Base-by-base conservation (phyloP, 2,329 filamentous ascomycete species). In the Aspergillus calidoustus region DNA sequence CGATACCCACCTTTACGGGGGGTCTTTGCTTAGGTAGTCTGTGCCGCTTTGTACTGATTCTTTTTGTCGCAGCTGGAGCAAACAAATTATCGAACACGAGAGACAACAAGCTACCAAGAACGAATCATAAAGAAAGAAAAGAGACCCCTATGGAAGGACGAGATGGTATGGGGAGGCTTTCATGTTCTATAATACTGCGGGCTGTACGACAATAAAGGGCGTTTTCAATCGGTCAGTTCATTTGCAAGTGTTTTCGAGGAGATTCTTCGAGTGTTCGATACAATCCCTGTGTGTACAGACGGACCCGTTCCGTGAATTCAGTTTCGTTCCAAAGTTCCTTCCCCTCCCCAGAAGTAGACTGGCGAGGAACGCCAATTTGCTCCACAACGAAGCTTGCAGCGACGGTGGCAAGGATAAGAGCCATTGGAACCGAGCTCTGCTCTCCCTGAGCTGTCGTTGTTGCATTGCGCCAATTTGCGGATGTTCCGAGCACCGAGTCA, bases 341-440 rank as follows among this genome's bases (percentile, higher is more conserved):
- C 44, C 72, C 77, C 57, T 72, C 67, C 6, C 64, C 68, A 61
- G 70, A 58, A 47, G 60, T 64, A 53, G 73, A 72, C 23, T 79
- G 69, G 22, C 61, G 64, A 19, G 94, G 94, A 75, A 96, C 86
- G 0, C 95, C 94, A 56, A 96, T 88, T 76, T 99, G 95, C 78
- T 99, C 93, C 70, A 99, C 96, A 17, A 92, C 92, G 76, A 97
- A 95, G 71, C 93, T 93, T 7, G 95, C 94, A 2, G 92, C 90
- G 6, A 98, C 84, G 50, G 87, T 90, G 4, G 89, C 95, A 87
- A 90, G 94, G 0, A 86, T 82, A 5, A 91, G 88, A 5, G 92
- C 93, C 69, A 88, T 63, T 89, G 86, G 46, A 91, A 81, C 57
- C 65, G 72, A 54, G 51, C 68, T 61, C 28, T 76, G 72, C 67